Evolutionary conservation across 73 alveolate genomes (phyloP), one percentile per base, ranked within the genome.

Genomic region (Symbiodinium pilosum): DNA sequence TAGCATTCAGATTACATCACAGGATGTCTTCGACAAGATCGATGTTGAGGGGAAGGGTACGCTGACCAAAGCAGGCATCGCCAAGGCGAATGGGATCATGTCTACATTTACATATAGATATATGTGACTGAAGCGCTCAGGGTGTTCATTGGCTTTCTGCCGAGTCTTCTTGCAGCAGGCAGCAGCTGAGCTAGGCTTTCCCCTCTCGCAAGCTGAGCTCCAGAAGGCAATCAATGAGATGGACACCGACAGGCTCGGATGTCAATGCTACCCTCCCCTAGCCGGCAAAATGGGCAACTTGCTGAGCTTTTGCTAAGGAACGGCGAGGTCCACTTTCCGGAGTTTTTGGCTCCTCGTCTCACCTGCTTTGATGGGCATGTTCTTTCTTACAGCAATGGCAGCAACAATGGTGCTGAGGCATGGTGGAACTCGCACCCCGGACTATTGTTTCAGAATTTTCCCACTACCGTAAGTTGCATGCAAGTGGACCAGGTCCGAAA

Each of bases 121-220:
- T 52, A 16, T 52, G 71, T 52, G 30, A 52, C 71, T 52, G 21
- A 12, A 52, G 12, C 12, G 30, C 71, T 21, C 30, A 21, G 30
- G 21, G 71, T 21, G 21, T 21, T 12, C 12, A 52, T 16, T 21
- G 30, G 12, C 47, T 41, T 36, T 14, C 26, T 6, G 7, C 47
- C n/a, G n/a, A n/a, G n/a, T n/a, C n/a, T n/a, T n/a, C n/a, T n/a
- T n/a, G n/a, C n/a, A n/a, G n/a, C 43, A 89, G 95, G 97, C 97
- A 11, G 97, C 97, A 16, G 97, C 97, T 30, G 97, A 91, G 88
- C 97, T 91, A 26, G 97, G 97, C 38, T 91, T 91, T 56, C 97
- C 97, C 30, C 64, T 91, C 34, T 91, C 97, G 14, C 97, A 91
- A 69, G 75, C 87, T 6, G 97, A 91, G 97, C 64, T 91, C 34